Base-by-base conservation (phyloP, 352 stramenopile genomes). In the Phytophthora pseudosyringae region DNA sequence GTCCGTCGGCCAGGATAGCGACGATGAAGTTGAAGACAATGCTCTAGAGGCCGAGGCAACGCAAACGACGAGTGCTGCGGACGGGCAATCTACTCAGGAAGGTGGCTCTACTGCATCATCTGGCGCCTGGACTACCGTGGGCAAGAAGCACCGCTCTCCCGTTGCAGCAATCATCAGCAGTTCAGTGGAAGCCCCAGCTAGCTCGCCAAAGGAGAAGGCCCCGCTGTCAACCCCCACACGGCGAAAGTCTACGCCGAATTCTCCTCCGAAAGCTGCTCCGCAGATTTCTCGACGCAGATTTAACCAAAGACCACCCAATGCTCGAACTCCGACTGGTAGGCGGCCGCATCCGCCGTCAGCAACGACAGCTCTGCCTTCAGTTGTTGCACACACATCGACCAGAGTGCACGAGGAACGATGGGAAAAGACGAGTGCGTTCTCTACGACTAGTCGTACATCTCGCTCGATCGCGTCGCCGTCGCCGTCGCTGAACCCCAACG, bases 121-220 rank as follows among this genome's bases (percentile, higher is more conserved):
- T 13, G 79, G 75, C 21, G 85, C 75, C 6, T 93, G 85, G 85
- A 93, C 77, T 5, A 93, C 82, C 0, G 85, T 93, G 9, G 76
- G 83, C n/a, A 83, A 81, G 39, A 90, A 91, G n/a, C 68, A 86
- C 26, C 78, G 83, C 16, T 71, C 71, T 28, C 35, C 56, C 13
- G 44, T 59, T 15, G 51, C 53, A 35, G 56, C 63, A 15, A 55
- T 65, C 10, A 44, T 50, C 3, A 67, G 16, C 43, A 48, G 33
- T 28, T 36, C 48, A 2, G 31, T 15, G 1, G 64, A 69, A 45
- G 7, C 28, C 4, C 15, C 52, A 45, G 13, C 6, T 12, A 63
- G 26, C n/a, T 47, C 54, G 12, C 47, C 36, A 15, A 48, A 60
- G 25, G 58, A 71, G 31, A 64, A 65, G 18, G 7, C 49, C 7